Conservation (phyloP, 2,329 filamentous ascomycete genomes). For the Aspergillus niger region DNA sequence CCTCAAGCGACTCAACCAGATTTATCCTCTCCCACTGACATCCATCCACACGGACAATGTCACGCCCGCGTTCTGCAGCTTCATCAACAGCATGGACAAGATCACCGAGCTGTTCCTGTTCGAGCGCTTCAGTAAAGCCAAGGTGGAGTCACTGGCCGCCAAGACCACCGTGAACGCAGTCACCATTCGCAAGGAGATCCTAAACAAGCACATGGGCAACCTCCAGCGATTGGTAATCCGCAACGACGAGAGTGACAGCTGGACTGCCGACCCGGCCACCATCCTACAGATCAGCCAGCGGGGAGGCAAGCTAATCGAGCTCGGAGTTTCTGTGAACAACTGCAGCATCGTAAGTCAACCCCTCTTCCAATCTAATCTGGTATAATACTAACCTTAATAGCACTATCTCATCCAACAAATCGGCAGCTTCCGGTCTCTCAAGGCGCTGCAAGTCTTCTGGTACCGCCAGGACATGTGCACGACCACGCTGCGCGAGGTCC, state of each 20-base stretch:
- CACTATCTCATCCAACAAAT: conserved; percentile 12
- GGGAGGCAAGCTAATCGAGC: background rate
- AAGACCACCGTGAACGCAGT: conserved; percentile 54
- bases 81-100: conserved; percentile 57
- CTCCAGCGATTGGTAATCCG: conserved; percentile 63
- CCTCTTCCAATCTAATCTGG: background rate
- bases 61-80: conserved; percentile 44
- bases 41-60: conserved; percentile 67
- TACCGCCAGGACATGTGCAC: conserved; percentile 14
- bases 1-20: conserved; percentile 57
- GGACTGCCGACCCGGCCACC: conserved; percentile 49
- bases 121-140: conserved; percentile 55
- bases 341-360: background rate
- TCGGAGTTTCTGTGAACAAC: background rate
- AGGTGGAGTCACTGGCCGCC: conserved; percentile 57
- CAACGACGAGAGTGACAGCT: conserved; percentile 55
- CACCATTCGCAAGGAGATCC: conserved; percentile 59
- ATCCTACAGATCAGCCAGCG: conserved; percentile 19
- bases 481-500: background rate
- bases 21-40: conserved; percentile 53
- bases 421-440: conserved; percentile 21
- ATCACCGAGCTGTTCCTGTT: conserved; percentile 63
- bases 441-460: conserved; percentile 27
- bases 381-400: background rate
- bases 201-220: conserved; percentile 60